phyloP scores from a whole-genome alignment of 2,329 filamentous ascomycete genomes.

The Cytospora leucostoma region DNA sequence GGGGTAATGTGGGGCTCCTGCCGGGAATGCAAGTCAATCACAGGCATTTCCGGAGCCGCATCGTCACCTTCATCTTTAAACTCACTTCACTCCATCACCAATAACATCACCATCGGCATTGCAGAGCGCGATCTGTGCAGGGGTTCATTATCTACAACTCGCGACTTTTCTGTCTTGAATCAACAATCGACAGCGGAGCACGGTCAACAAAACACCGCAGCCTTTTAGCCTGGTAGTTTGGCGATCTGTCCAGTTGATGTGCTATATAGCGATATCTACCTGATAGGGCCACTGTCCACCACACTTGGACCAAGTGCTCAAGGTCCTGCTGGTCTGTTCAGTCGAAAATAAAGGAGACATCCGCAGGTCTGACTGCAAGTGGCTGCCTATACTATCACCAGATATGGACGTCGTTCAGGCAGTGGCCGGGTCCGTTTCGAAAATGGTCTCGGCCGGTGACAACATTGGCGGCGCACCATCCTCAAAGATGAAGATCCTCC shows the following conservation, averaged over 20 bases:
- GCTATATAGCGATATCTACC: background rate
- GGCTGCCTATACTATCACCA: constrained; percentile 26
- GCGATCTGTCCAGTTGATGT: constrained; percentile 20
- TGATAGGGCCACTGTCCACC: background rate
- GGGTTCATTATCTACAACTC: background rate
- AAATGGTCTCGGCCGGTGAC: constrained; percentile 89
- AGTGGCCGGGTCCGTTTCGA: constrained; percentile 91
- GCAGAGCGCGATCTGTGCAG: background rate
- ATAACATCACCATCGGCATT: background rate
- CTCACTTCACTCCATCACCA: constrained; percentile 14
- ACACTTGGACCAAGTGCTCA: background rate
- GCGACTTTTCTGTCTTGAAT: background rate
- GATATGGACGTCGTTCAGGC: constrained; percentile 93
- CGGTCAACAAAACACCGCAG: background rate
- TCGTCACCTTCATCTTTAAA: constrained; percentile 22
- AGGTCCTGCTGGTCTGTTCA: background rate
- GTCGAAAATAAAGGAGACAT: too few relatives aligned
- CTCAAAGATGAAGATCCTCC: constrained; percentile 96
- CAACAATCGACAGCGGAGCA: too few relatives aligned
- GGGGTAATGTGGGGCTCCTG: constrained; percentile 20
- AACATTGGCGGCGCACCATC: constrained; percentile 64
- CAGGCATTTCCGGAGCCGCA: constrained; percentile 24
- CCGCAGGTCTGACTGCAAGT: too few relatives aligned
- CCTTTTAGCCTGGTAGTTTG: background rate
- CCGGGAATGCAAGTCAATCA: constrained; percentile 19